Conservation (phyloP, 1,284 basidiomycete species). For the Malassezia equina region DNA sequence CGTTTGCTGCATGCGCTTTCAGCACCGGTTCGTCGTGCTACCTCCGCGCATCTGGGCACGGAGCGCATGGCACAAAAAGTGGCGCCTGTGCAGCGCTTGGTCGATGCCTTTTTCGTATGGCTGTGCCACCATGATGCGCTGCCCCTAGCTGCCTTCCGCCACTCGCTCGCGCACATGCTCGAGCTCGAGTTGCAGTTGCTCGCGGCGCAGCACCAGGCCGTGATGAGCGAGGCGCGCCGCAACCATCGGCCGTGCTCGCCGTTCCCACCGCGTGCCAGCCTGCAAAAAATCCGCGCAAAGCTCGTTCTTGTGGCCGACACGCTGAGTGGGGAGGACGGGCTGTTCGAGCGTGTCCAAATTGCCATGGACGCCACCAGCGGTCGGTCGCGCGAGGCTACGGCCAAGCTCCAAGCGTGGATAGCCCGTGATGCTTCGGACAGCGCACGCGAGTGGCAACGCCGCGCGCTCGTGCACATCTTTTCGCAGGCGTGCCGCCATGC, state of each 20-base stretch:
- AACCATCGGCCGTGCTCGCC: background rate
- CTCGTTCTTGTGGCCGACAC: background rate
- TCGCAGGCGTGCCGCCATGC: background rate
- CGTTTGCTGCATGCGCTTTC: slow-evolving; percentile 5
- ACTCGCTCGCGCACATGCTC: slow-evolving; percentile 1
- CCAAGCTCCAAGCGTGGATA: slow-evolving; percentile 1
- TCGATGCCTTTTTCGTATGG: slow-evolving; percentile 4
- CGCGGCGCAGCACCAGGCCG: background rate
- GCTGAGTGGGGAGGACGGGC: background rate
- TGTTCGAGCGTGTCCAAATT: slow-evolving; percentile 2
- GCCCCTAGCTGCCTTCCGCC: background rate
- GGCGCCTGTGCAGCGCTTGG: background rate
- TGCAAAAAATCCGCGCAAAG: background rate
- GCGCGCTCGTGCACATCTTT: slow-evolving; percentile 7
- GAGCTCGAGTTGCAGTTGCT: slow-evolving; percentile 3
- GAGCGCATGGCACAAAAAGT: background rate
- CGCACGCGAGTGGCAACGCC: slow-evolving; percentile 1
- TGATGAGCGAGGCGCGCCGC: background rate
- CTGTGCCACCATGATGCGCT: background rate
- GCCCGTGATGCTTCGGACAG: background rate
- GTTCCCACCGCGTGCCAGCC: background rate
- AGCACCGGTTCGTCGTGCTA: slow-evolving; percentile 1
- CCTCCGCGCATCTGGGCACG: background rate
- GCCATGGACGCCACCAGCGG: slow-evolving; percentile 3
- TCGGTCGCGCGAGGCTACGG: background rate